Base-by-base conservation (phyloP, 345 rosid species). In the Theobroma cacao region DNA sequence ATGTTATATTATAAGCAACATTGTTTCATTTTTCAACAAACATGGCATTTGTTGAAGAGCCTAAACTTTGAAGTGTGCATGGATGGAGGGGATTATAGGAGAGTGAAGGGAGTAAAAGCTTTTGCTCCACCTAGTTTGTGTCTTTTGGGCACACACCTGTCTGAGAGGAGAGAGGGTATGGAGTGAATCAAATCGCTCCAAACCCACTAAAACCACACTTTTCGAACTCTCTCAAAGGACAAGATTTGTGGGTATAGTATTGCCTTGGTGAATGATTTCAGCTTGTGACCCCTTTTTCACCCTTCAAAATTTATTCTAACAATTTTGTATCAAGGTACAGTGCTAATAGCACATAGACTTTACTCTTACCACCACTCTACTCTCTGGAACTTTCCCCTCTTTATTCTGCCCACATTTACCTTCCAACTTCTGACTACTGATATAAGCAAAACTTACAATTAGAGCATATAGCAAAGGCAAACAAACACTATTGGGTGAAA, bases 401-500 rank as follows among this genome's bases (percentile, higher is more conserved):
- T 38, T 38, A n/a, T 65, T 38, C 48, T 22, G 20, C 71, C 70
- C 31, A 15, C n/a, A 7, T 12, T 36, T 64, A 64, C 28, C 22
- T 22, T 36, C 30, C 36, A 38, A 34, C 45, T 7, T 15, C 67
- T 2, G 0, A 7, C 43, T 24, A 62, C 20, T 7, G 17, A 18
- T 64, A 64, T 70, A 48, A 70, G 75, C 28, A 48, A 70, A n/a
- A 50, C 60, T 28, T 31, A 71, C 55, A 31, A 71, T 10, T 47
- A 50, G 40, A 17, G 18, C 30, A 48, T 17, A 26, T 17, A 8
- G 40, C 18, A 71, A 18, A 30, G 34, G 60, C 15, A 20, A 71
- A 52, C 43, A 71, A 48, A 50, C 30, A 24, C 18, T 2, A 50
- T 30, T 50, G 48, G 75, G 30, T 28, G 48, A 70, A 45, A 30